Evolutionary conservation across 176 grass and related monocot species (phyloP), one percentile per base, ranked within the genome.

Genomic region (Musa beccarii): DNA sequence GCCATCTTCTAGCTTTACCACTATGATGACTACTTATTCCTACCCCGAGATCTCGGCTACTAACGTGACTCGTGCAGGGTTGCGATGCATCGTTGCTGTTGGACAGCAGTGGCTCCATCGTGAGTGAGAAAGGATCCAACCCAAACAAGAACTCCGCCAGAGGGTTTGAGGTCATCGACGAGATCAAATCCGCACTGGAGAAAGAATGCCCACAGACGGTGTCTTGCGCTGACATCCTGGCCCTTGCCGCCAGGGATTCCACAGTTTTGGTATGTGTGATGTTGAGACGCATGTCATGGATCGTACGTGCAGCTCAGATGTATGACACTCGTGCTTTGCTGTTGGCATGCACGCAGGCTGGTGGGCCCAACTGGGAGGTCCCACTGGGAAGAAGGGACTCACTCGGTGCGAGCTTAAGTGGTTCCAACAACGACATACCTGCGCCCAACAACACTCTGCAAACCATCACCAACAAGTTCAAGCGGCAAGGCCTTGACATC

Each of bases 381-480:
- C 86, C 90, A 23, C 90, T 99, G 10, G 95, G 95, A 50, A 89
- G 95, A 28, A 84, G 86, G 28, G 95, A 99, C 75, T 99, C 95
- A 0, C 77, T 91, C 16, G 84, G 73, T 5, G 95, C 95, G 11
- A 99, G 86, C 66, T 74, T 94, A 43, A 88, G 89, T 34, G 90
- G 90, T 51, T 99, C 95, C 17, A 99, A 99, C 85, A 89, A 94
- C 74, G 83, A 91, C 65, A 90, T 99, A 74, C 95, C 95, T 20
- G 95, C 90, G 1, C 95, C 95, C 57, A 99, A 99, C 84, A 87
- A 91, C 84, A 99, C 95, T 20, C 88, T 99, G 21, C 73, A 86
- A 51, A 86, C 95, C 74, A 94, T 99, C 83, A 75, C 94, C 86
- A 91, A 84, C 83, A 99, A 94, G 88, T 99, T 92, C 84, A 82